Conservation (phyloP, 2,329 filamentous ascomycete species). For the Diaporthe helianthi region DNA sequence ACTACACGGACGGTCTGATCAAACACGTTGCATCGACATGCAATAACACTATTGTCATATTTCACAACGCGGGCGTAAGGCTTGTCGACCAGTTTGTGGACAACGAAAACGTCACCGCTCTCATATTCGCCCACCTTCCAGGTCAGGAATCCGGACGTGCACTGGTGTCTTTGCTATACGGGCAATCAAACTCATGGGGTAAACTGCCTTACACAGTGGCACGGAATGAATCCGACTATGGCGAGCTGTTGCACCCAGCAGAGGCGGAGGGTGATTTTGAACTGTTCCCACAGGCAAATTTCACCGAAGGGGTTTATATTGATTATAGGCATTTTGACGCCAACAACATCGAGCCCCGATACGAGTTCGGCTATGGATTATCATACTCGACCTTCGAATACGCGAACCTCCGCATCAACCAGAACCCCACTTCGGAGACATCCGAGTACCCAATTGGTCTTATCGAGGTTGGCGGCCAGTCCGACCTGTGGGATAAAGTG, state of each 20-base stretch:
- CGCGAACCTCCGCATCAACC: constrained; percentile 49
- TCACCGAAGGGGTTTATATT: constrained; percentile 57
- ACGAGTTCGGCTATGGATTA: constrained; percentile 64
- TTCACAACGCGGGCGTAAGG: constrained; percentile 69
- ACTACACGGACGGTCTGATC: constrained; percentile 66
- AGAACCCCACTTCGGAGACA: constrained; percentile 40
- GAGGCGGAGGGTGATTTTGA: constrained; percentile 58
- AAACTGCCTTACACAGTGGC: constrained; percentile 69
- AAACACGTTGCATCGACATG: constrained; percentile 64
- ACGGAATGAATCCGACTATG: constrained; percentile 62
- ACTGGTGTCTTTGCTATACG: constrained; percentile 64
- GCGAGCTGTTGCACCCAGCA: constrained; percentile 49
- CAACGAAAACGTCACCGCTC: constrained; percentile 68
- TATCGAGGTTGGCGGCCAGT: constrained; percentile 52
- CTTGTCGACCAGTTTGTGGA: constrained; percentile 68
- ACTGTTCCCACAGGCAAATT: constrained; percentile 59
- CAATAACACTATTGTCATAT: constrained; percentile 67
- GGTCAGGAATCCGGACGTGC: constrained; percentile 68
- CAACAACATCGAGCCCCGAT: constrained; percentile 55
- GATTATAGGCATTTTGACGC: constrained; percentile 64
- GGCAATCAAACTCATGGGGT: constrained; percentile 62
- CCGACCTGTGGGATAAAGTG: constrained; percentile 56
- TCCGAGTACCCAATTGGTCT: constrained; percentile 48
- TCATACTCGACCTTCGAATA: constrained; percentile 63
- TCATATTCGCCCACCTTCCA: constrained; percentile 70